Base-by-base conservation (phyloP, 495 filamentous ascomycete species). In the Rhizodiscina lignyota region DNA sequence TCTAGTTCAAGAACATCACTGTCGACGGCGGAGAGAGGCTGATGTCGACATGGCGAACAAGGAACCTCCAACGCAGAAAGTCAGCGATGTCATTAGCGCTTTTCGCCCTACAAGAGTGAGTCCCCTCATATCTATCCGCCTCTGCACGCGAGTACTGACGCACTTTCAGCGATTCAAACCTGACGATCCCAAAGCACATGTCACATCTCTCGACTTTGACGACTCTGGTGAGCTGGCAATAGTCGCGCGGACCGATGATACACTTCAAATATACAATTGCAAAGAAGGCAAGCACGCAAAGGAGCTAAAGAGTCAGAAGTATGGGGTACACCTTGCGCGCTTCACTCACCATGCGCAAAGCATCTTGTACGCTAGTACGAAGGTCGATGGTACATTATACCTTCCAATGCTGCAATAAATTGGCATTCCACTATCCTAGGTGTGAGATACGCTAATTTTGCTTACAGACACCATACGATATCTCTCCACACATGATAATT, bases 331-430 rank as follows among this genome's bases (percentile, higher is more conserved):
- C 45, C 72, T 94, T 21, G 89, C 89, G 4, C 77, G 84, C 47
- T 99, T 96, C 59, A 91, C 85, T 1, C 89, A 94, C 43, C 76
- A 84, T 41, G 71, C 77, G 36, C 77, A 75, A 6, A 79, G 77
- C 54, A 78, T 99, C 39, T 78, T 96, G 21, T 94, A 99, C 50
- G 83, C 91, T 26, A 89, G 81, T 51, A 96, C 89, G 3, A 94
- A 94, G 47, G 72, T 84, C 29, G 91, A 99, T 48, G 77, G 73
- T 78, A n/a, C n/a, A n/a, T n/a, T n/a, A n/a, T n/a, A n/a, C n/a
- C n/a, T n/a, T 60, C 21, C 37, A 16, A 34, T 20, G n/a, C n/a
- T n/a, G n/a, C n/a, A n/a, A n/a, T n/a, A n/a, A n/a, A n/a, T n/a
- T n/a, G n/a, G n/a, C n/a, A n/a, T n/a, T n/a, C n/a, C n/a, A n/a